A percentile compares a stretch with the other conserved stretches of the same genome.
Evolutionary conservation across 305 asterid species (phyloP).

Genomic region (Caryopteris hybrid): DNA sequence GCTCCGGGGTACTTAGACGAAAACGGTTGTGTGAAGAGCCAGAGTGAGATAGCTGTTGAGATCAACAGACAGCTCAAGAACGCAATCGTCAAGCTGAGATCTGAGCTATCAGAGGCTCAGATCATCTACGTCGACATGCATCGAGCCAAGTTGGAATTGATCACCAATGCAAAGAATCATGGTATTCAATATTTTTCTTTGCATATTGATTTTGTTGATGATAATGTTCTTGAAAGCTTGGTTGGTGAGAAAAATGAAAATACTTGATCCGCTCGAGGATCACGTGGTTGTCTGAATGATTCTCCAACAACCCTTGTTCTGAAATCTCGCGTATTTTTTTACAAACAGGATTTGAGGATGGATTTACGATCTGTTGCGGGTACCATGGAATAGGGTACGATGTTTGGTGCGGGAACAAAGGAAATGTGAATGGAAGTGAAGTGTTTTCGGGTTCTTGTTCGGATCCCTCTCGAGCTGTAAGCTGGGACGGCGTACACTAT

Average conservation of each 20-base stretch:
- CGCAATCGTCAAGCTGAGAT: conserved; percentile 30
- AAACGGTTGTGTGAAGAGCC: conserved; percentile 43
- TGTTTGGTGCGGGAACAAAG: conserved; percentile 51
- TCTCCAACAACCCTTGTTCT: background rate
- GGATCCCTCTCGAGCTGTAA: conserved; percentile 33
- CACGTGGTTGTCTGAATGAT: background rate
- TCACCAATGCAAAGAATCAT: conserved; percentile 31
- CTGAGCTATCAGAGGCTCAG: conserved; percentile 28
- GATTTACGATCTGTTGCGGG: conserved; percentile 49
- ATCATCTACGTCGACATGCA: conserved; percentile 50
- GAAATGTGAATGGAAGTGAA: conserved; percentile 39
- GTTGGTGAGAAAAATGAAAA: too few species aligned
- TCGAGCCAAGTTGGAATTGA: conserved; percentile 42
- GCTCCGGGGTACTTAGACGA: conserved; percentile 37
- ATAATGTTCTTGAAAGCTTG: too few species aligned
- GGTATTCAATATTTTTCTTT: conserved; percentile 21
- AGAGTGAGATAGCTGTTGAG: conserved; percentile 38
- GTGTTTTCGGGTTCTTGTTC: conserved; percentile 45
- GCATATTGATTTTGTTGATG: too few species aligned
- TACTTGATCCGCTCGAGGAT: too few species aligned
- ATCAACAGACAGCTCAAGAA: conserved; percentile 41
- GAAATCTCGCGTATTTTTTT: conserved; percentile 11
- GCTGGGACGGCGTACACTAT: conserved; percentile 72
- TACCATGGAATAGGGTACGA: conserved; percentile 36
- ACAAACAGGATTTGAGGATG: conserved; percentile 42